These are phyloP conservation scores for Colletotrichum lupini DNA, from an alignment of 2,329 filamentous ascomycete genomes.

Conservation along the genomic window DNA sequence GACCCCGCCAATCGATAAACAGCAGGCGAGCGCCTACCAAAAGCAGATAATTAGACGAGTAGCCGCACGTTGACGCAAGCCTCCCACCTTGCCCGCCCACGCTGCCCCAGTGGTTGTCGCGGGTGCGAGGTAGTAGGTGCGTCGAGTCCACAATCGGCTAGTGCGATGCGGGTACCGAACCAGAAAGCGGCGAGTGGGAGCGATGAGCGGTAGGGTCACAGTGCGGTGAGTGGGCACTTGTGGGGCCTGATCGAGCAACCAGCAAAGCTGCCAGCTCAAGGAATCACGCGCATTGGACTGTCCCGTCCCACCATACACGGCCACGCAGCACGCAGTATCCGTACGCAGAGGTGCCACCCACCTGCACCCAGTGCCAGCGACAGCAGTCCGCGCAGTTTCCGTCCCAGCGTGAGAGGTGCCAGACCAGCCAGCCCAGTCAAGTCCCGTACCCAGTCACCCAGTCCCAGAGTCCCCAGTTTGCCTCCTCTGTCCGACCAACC, in stretches of 20 bases:
- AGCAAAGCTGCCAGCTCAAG: neutral
- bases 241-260: conserved; percentile 4
- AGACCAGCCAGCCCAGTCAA: conserved; percentile 14
- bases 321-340: neutral
- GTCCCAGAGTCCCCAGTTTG: conserved; percentile 22
- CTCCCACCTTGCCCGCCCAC: neutral
- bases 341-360: neutral
- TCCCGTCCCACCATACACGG: neutral
- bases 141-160: conserved; percentile 14
- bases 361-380: conserved; percentile 12
- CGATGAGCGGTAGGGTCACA: neutral
- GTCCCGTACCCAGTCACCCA: neutral
- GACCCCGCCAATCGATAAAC: neutral
- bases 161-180: conserved; percentile 20
- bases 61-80: conserved; percentile 33
- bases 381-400: conserved; percentile 30
- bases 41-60: conserved; percentile 32
- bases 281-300: conserved; percentile 24
- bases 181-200: conserved; percentile 17
- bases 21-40: conserved; percentile 24
- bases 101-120: conserved; percentile 7
- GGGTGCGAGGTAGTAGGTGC: conserved; percentile 22
- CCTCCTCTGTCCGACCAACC: conserved; percentile 34
- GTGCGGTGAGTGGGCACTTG: neutral
- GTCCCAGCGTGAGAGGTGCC: conserved; percentile 11